Conservation (phyloP, 2,329 filamentous ascomycete genomes). For the Chaetomium sp. region DNA sequence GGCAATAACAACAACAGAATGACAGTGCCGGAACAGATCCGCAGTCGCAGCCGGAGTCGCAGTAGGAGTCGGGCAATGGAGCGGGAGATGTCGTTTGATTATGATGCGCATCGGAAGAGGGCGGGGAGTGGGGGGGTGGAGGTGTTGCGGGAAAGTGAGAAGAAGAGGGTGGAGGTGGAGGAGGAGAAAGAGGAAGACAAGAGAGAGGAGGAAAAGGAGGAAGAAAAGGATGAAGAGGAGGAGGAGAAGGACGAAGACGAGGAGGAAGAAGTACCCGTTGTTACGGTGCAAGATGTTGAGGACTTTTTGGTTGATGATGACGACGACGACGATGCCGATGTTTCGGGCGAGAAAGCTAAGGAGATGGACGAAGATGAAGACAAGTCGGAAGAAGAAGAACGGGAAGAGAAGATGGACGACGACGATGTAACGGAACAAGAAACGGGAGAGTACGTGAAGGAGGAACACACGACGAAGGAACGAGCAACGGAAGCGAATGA, state of each 20-base stretch:
- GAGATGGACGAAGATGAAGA: slow-evolving; percentile 31
- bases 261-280: slow-evolving; percentile 20
- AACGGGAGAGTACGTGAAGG: slow-evolving; percentile 30
- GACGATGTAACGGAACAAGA: slow-evolving; percentile 28
- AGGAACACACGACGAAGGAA: slow-evolving; percentile 31
- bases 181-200: slow-evolving; percentile 30
- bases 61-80: slow-evolving; percentile 16
- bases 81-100: slow-evolving; percentile 34
- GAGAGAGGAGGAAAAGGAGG: slow-evolving; percentile 30
- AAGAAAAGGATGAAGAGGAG: slow-evolving; percentile 31
- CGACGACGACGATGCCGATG: slow-evolving; percentile 23
- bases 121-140: slow-evolving; percentile 26
- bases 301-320: not conserved
- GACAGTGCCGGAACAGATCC: no score
- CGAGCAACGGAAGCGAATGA: slow-evolving; percentile 32
- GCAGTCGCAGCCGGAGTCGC: no score
- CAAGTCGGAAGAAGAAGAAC: slow-evolving; percentile 31
- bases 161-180: slow-evolving; percentile 26
- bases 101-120: slow-evolving; percentile 32
- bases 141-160: slow-evolving; percentile 15
- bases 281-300: slow-evolving; percentile 5
- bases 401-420: slow-evolving; percentile 30
- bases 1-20: no score
- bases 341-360: slow-evolving; percentile 30
- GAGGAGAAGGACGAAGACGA: slow-evolving; percentile 33